A percentile compares a stretch with the other conserved stretches of the same genome.
These are phyloP conservation scores for Neurospora sp. DNA, from an alignment of 2,329 filamentous ascomycete genomes.

Conservation along the genomic window DNA sequence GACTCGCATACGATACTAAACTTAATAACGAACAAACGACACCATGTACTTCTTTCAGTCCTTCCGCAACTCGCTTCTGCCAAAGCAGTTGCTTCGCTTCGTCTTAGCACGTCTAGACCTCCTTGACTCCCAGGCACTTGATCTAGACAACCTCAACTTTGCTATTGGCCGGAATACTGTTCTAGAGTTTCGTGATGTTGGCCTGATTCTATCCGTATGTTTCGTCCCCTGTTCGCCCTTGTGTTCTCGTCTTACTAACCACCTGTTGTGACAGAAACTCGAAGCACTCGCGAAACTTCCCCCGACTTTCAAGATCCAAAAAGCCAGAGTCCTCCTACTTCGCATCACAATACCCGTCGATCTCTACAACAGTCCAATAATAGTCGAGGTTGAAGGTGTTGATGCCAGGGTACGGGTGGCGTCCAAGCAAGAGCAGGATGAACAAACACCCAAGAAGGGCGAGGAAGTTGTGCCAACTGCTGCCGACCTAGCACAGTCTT, in stretches of 20 bases:
- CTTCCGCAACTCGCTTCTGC: constrained; percentile 61
- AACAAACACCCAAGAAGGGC: constrained; percentile 20
- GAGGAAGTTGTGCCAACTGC: constrained; percentile 50
- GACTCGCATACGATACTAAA: background rate
- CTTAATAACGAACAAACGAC: background rate
- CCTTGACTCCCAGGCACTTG: constrained; percentile 76
- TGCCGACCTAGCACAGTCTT: constrained; percentile 66
- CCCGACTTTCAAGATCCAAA: constrained; percentile 56
- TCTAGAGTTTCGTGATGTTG: constrained; percentile 80
- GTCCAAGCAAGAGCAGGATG: constrained; percentile 26
- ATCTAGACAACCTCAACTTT: constrained; percentile 78
- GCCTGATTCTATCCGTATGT: constrained; percentile 63
- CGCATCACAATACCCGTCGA: constrained; percentile 80
- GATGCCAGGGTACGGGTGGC: constrained; percentile 55
- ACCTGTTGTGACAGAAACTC: constrained; percentile 55
- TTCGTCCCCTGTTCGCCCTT: background rate
- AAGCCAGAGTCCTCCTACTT: constrained; percentile 65
- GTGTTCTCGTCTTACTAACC: constrained; percentile 4
- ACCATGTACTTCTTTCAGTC: constrained; percentile 61
- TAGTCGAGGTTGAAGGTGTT: constrained; percentile 72
- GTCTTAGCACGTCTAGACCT: constrained; percentile 74
- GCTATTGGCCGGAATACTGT: constrained; percentile 72
- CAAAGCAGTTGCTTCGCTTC: constrained; percentile 82
- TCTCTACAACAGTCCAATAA: constrained; percentile 75
- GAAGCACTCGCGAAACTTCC: constrained; percentile 66